phyloP scores from a whole-genome alignment of 352 stramenopile genomes.

The Pythium phragmitis region DNA sequence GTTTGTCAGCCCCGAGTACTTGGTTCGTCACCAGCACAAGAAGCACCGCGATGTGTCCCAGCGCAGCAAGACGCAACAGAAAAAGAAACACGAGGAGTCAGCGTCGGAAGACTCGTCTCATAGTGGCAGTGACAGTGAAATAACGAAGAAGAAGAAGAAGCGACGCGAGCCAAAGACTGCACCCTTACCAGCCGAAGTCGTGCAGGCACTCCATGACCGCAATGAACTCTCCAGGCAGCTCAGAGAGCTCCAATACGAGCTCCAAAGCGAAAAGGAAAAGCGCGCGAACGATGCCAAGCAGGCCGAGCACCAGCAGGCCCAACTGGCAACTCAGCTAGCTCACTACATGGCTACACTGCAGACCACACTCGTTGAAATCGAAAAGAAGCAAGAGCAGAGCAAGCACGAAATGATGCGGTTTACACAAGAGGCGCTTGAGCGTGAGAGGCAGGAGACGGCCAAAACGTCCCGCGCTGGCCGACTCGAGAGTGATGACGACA shows the following conservation, averaged over 20 bases:
- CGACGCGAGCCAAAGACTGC: conserved; percentile 24
- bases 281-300: conserved; percentile 44
- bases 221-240: conserved; percentile 61
- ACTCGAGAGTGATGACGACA: conserved; percentile 52
- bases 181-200: conserved; percentile 31
- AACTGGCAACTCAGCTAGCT: conserved; percentile 49
- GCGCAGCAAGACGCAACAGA: conserved; percentile 20
- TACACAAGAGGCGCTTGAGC: conserved; percentile 51
- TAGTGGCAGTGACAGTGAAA: conserved; percentile 1
- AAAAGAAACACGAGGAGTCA: conserved; percentile 19
- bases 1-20: conserved; percentile 72
- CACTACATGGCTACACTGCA: conserved; percentile 67
- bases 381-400: conserved; percentile 56
- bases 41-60: conserved; percentile 38
- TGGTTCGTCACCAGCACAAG: conserved; percentile 65
- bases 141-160: conserved; percentile 13
- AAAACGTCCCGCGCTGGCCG: conserved; percentile 36
- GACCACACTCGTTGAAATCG: conserved; percentile 53
- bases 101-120: conserved; percentile 4
- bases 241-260: conserved; percentile 51
- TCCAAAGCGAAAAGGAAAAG: conserved; percentile 47
- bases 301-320: conserved; percentile 48
- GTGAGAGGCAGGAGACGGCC: conserved; percentile 34
- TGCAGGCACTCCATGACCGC: conserved; percentile 52
- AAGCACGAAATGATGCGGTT: conserved; percentile 69